A percentile compares a stretch with the other conserved stretches of the same genome.
Conservation (phyloP, 2,329 filamentous ascomycete species). For the Ceratocystis cacaofunesta region DNA sequence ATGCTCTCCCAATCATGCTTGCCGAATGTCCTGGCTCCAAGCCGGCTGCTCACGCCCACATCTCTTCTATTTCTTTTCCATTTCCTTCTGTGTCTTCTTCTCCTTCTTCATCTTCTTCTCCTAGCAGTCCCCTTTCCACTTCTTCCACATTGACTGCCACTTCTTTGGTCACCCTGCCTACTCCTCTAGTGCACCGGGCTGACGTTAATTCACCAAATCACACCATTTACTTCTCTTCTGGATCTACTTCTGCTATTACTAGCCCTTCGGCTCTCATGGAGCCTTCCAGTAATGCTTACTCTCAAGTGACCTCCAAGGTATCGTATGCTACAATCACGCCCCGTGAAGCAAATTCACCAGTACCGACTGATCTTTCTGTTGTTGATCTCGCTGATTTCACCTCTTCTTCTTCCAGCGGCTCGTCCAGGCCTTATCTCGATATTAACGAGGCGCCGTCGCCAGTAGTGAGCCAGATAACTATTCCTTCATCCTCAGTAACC, state of each 20-base stretch:
- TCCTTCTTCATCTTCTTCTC: background rate
- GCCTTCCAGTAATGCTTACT: background rate
- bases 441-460: conserved; percentile 8
- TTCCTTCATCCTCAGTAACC: conserved; percentile 1
- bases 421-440: conserved; percentile 1
- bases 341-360: background rate
- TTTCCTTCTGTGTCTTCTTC: background rate
- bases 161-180: background rate
- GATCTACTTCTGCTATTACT: background rate
- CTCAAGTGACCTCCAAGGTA: background rate
- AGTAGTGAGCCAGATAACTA: background rate
- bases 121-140: background rate
- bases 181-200: background rate
- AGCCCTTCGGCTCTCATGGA: background rate
- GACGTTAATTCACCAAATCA: background rate
- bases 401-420: background rate
- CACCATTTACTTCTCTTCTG: background rate
- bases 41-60: background rate
- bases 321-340: conserved; percentile 2
- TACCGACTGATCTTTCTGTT: conserved; percentile 9
- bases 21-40: background rate
- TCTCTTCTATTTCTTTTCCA: background rate
- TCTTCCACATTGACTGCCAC: background rate
- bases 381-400: conserved; percentile 12
- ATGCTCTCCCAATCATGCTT: conserved; percentile 2